Percentiles rank a stretch among this genome's conserved stretches.
Conservation (phyloP, 2,329 filamentous ascomycete species). For the Pseudogymnoascus sp. region DNA sequence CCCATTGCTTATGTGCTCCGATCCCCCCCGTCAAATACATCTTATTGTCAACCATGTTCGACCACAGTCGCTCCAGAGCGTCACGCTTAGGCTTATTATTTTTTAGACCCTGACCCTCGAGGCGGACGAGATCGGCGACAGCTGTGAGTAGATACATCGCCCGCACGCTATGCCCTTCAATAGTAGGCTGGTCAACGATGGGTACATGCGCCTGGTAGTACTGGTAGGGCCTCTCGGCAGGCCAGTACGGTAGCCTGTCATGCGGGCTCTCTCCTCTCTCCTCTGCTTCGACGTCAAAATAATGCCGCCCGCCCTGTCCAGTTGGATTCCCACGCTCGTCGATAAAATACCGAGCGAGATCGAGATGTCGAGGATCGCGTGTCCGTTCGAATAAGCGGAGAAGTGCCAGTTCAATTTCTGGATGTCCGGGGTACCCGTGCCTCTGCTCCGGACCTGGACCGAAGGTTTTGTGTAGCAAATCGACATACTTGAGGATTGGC, state of each 20-base stretch:
- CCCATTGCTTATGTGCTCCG: conserved; percentile 48
- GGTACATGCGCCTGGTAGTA: conserved; percentile 51
- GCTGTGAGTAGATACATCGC: conserved; percentile 53
- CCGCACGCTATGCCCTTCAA: conserved; percentile 52
- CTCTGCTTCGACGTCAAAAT: conserved; percentile 46
- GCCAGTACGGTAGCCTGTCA: conserved; percentile 40
- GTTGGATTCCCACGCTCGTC: conserved; percentile 46
- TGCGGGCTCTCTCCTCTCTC: conserved; percentile 41
- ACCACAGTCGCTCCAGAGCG: conserved; percentile 43
- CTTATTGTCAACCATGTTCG: conserved; percentile 52
- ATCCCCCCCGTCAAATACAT: conserved; percentile 57
- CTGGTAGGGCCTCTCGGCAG: conserved; percentile 33
- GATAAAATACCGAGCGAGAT: conserved; percentile 48
- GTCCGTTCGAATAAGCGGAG: conserved; percentile 38
- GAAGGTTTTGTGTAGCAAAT: conserved; percentile 42
- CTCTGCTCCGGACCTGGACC: conserved; percentile 41
- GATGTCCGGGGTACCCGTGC: conserved; percentile 54
- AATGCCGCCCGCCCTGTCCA: conserved; percentile 41
- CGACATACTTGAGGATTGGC: conserved; percentile 46
- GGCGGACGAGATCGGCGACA: conserved; percentile 44
- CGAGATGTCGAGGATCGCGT: conserved; percentile 30
- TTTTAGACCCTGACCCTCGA: conserved; percentile 21
- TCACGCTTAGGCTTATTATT: conserved; percentile 11
- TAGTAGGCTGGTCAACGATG: conserved; percentile 42
- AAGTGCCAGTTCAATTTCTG: conserved; percentile 44